Percentiles rank a stretch among this genome's conserved stretches.
phyloP scores from a whole-genome alignment of 768 basidiomycete species.

The Tylopilus balloui region DNA sequence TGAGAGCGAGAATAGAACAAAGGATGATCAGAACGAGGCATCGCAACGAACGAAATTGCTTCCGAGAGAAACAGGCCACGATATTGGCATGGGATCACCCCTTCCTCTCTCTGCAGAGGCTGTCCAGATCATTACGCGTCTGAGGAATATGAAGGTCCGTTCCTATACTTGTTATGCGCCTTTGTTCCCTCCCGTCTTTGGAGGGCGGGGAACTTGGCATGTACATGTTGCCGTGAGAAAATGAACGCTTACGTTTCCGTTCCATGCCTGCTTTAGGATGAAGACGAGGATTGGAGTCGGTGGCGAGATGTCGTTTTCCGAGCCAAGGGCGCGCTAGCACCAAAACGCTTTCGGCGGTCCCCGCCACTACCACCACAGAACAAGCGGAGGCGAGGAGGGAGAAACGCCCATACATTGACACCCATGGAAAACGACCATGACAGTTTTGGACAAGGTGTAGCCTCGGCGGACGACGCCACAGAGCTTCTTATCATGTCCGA shows the following conservation, averaged over 20 bases:
- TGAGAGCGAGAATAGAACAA: neutral
- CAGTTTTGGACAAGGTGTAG: neutral
- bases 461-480: neutral
- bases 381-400: constrained; percentile 54
- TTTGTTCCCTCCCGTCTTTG: neutral
- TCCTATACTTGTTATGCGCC: neutral
- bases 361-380: constrained; percentile 57
- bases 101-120: constrained; percentile 75
- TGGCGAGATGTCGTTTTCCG: constrained; percentile 85
- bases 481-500: neutral
- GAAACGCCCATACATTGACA: constrained; percentile 9
- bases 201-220: constrained; percentile 1
- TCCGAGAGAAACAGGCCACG: constrained; percentile 81
- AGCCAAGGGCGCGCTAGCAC: constrained; percentile 56
- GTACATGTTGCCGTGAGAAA: neutral
- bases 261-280: constrained; percentile 50
- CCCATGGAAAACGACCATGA: neutral
- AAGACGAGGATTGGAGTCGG: constrained; percentile 83
- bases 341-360: constrained; percentile 23
- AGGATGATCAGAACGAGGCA: neutral
- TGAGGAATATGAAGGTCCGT: constrained; percentile 79
- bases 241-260: constrained; percentile 2
- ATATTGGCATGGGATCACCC: constrained; percentile 85
- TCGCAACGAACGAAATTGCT: constrained; percentile 46
- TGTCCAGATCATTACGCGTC: constrained; percentile 67